Percentiles rank a stretch among this genome's conserved stretches.
Conservation (phyloP, 176 grass and related monocot genomes). For the Phyllostachys edulis region DNA sequence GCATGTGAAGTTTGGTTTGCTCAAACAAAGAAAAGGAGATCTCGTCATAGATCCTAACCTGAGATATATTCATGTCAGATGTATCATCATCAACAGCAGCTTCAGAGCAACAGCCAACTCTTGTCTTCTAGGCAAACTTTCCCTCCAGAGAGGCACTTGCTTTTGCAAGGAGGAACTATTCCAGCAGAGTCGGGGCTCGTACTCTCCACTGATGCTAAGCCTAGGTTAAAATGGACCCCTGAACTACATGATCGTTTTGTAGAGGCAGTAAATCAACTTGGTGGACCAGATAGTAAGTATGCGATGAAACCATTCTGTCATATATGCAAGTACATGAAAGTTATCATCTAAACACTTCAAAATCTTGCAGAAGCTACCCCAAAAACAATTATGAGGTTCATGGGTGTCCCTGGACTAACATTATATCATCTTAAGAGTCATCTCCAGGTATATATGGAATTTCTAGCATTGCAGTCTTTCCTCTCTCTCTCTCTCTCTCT, state of each 20-base stretch:
- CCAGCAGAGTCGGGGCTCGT: slow-evolving; percentile 78
- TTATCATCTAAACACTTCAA: slow-evolving; percentile 14
- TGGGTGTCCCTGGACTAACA: slow-evolving; percentile 92
- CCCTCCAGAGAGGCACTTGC: slow-evolving; percentile 66
- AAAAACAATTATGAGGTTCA: slow-evolving; percentile 92
- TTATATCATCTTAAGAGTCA: slow-evolving; percentile 98
- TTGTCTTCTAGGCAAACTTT: slow-evolving; percentile 66
- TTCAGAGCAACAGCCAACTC: slow-evolving; percentile 61
- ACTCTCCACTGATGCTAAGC: slow-evolving; percentile 98
- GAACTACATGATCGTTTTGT: slow-evolving; percentile 89
- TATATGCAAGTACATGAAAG: slow-evolving; percentile 9
- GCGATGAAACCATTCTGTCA: slow-evolving; percentile 32
- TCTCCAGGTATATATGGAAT: slow-evolving; percentile 75
- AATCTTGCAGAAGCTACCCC: slow-evolving; percentile 82
- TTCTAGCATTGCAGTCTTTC: slow-evolving; percentile 22
- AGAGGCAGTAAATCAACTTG: slow-evolving; percentile 86
- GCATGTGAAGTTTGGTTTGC: slow-evolving; percentile 32
- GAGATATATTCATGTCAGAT: slow-evolving; percentile 39
- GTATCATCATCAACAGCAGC: slow-evolving; percentile 72
- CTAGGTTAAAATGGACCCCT: slow-evolving; percentile 97
- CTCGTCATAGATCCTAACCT: slow-evolving; percentile 28
- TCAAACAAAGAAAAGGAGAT: slow-evolving; percentile 35
- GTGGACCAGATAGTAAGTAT: slow-evolving; percentile 91
- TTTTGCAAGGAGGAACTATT: slow-evolving; percentile 58
- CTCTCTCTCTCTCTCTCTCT: too few relatives aligned